Conservation (phyloP, 345 rosid species). For the Dimocarpus longan region DNA sequence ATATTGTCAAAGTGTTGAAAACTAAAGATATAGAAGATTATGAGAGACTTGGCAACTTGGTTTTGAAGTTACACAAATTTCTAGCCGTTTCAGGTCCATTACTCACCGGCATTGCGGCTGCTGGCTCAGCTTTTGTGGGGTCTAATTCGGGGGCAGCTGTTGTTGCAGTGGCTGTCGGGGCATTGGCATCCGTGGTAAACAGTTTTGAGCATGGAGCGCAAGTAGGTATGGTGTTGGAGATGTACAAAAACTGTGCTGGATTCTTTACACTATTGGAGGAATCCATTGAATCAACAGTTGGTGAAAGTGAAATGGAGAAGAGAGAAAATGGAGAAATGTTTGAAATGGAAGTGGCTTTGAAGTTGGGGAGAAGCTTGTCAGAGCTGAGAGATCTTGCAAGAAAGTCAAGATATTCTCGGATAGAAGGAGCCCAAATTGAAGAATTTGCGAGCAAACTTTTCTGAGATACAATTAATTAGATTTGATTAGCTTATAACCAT, state of each 20-base stretch:
- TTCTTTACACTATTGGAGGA: slow-evolving; percentile 38
- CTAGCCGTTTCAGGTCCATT: slow-evolving; percentile 49
- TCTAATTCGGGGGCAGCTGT: slow-evolving; percentile 20
- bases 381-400: slow-evolving; percentile 44
- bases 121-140: slow-evolving; percentile 27
- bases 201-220: slow-evolving; percentile 50
- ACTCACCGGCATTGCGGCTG: slow-evolving; percentile 44
- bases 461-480: slow-evolving; percentile 8
- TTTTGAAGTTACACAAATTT: slow-evolving; percentile 45
- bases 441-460: slow-evolving; percentile 55
- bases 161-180: slow-evolving; percentile 39
- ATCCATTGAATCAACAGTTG: slow-evolving; percentile 29
- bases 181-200: slow-evolving; percentile 37
- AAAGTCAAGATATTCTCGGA: slow-evolving; percentile 21
- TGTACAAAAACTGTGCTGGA: slow-evolving; percentile 55
- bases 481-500: neutral
- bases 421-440: slow-evolving; percentile 22
- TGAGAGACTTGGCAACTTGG: slow-evolving; percentile 40
- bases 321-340: slow-evolving; percentile 46
- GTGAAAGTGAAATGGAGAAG: slow-evolving; percentile 23
- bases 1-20: slow-evolving; percentile 35
- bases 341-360: slow-evolving; percentile 42
- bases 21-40: slow-evolving; percentile 46
- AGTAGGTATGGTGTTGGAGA: slow-evolving; percentile 61
- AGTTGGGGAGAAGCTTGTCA: slow-evolving; percentile 56